Percentiles rank a stretch among this genome's conserved stretches.
phyloP scores from a whole-genome alignment of 805 yeast species.

The Zygotorulaspora sp. region DNA sequence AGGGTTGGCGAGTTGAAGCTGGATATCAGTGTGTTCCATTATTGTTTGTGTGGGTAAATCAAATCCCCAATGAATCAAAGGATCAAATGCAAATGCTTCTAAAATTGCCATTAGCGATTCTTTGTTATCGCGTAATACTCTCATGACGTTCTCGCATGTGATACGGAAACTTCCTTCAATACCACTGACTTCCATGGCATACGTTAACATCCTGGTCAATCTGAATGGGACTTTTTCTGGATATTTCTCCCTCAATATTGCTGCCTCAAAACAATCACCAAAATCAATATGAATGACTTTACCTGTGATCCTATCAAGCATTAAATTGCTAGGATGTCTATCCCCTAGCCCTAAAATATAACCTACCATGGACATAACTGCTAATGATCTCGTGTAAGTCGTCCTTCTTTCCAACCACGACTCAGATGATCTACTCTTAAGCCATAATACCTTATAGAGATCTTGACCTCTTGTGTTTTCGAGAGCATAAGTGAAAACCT shows the following conservation, averaged over 20 bases:
- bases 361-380: constrained; percentile 99
- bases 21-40: constrained; percentile 67
- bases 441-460: constrained; percentile 90
- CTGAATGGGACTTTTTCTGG: constrained; percentile 99
- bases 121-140: constrained; percentile 85
- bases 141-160: constrained; percentile 96
- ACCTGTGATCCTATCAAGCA: constrained; percentile 93
- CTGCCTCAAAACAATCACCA: constrained; percentile 99
- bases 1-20: constrained; percentile 63
- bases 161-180: constrained; percentile 96
- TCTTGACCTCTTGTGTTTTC: constrained; percentile 97
- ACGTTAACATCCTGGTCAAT: constrained; percentile 91
- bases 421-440: constrained; percentile 91
- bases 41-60: constrained; percentile 82
- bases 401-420: constrained; percentile 98
- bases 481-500: constrained; percentile 91
- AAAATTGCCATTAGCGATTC: constrained; percentile 97
- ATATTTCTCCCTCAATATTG: constrained; percentile 89
- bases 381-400: constrained; percentile 90
- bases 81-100: constrained; percentile 98
- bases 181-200: constrained; percentile 99
- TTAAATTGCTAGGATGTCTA: constrained; percentile 93
- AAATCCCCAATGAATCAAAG: constrained; percentile 97
- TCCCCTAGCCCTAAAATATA: constrained; percentile 96
- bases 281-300: constrained; percentile 96